Evolutionary conservation across 176 grass and related monocot species (phyloP).

Genomic region (Carex littledalei): DNA sequence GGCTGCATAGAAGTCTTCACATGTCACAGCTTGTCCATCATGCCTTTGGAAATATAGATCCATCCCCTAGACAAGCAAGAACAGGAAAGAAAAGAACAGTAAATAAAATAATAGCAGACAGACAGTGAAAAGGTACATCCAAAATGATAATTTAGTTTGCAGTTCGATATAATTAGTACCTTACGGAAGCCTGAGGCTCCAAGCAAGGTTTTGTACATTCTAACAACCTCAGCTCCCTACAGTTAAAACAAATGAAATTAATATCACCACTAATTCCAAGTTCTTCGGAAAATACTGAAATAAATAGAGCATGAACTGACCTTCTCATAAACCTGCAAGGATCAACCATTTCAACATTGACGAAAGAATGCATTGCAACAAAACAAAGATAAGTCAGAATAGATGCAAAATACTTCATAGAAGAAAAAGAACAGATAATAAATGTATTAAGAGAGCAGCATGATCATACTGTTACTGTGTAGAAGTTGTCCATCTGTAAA

Average conservation of each 20-base stretch:
- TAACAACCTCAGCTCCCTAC: slow-evolving; percentile 97
- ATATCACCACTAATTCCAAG: slow-evolving; percentile 18
- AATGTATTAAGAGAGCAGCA: slow-evolving; percentile 6
- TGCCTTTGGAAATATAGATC: slow-evolving; percentile 99
- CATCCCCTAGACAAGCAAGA: slow-evolving; percentile 61
- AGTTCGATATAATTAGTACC: slow-evolving; percentile 35
- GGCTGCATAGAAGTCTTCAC: slow-evolving; percentile 95
- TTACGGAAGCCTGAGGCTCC: slow-evolving; percentile 83
- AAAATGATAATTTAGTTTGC: slow-evolving; percentile 13
- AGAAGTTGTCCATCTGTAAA: slow-evolving; percentile 99
- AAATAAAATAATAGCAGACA: slow-evolving; percentile 5
- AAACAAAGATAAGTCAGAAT: slow-evolving; percentile 13
- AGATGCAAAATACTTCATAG: background rate
- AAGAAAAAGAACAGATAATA: slow-evolving; percentile 10
- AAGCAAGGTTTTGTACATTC: slow-evolving; percentile 99
- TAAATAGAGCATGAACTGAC: slow-evolving; percentile 33
- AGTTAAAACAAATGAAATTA: slow-evolving; percentile 28
- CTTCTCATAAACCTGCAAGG: slow-evolving; percentile 94
- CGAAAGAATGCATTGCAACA: slow-evolving; percentile 17
- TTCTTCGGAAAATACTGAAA: slow-evolving; percentile 9
- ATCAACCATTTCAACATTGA: slow-evolving; percentile 20
- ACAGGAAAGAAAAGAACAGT: slow-evolving; percentile 5
- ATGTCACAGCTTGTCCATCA: slow-evolving; percentile 94
- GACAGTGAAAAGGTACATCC: slow-evolving; percentile 2
- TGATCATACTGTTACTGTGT: slow-evolving; percentile 83